A percentile compares a stretch with the other conserved stretches of the same genome.
These are phyloP conservation scores for Rehmannia glutinosa DNA, from an alignment of 257 asterid species.

Conservation along the genomic window DNA sequence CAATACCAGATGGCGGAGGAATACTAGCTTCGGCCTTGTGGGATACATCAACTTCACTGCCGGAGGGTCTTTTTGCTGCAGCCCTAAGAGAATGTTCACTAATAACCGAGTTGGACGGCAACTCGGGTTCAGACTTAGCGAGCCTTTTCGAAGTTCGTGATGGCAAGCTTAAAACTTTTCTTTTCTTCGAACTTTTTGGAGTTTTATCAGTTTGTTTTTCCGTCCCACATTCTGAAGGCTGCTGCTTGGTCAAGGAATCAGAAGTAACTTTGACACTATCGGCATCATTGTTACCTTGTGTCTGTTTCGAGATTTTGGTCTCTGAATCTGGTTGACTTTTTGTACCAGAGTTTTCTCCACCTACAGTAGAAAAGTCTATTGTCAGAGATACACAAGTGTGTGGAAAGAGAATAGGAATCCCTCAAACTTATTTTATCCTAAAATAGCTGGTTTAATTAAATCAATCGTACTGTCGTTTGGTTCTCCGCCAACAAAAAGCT, in stretches of 20 bases:
- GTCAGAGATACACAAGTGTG: conserved; percentile 7
- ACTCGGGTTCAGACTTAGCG: conserved; percentile 18
- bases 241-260: conserved; percentile 13
- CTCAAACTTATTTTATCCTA: neutral
- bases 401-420: neutral
- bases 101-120: conserved; percentile 3
- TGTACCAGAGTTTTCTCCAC: conserved; percentile 18
- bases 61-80: neutral
- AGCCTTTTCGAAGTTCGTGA: conserved; percentile 31
- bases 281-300: conserved; percentile 7
- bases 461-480: conserved; percentile 28
- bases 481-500: conserved; percentile 17
- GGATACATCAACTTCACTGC: neutral
- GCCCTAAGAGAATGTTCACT: conserved; percentile 22
- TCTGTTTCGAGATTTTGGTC: conserved; percentile 19
- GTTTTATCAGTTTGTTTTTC: neutral
- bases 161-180: conserved; percentile 12
- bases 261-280: neutral
- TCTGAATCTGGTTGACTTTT: conserved; percentile 15
- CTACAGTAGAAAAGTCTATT: conserved; percentile 27
- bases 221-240: conserved; percentile 18
- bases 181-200: conserved; percentile 28
- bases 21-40: neutral
- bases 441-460: neutral
- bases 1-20: conserved; percentile 16